phyloP scores from a whole-genome alignment of 2,329 filamentous ascomycete species.

The Paecilomyces dactylethromorphus region DNA sequence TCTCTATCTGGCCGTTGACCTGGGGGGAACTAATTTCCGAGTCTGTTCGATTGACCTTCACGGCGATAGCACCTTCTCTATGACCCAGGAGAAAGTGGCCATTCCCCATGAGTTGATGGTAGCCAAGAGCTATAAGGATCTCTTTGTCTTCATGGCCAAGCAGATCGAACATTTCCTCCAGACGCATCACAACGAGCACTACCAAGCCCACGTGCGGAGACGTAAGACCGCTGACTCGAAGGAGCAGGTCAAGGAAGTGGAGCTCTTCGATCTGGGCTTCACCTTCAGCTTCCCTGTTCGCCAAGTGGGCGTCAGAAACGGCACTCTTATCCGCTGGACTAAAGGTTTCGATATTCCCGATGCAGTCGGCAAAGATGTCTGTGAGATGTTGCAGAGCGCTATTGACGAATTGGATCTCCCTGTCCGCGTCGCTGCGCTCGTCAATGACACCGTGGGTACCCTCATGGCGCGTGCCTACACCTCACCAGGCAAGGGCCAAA shows the following conservation, averaged over 20 bases:
- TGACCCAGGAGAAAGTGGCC: constrained; percentile 86
- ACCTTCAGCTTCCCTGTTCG: constrained; percentile 97
- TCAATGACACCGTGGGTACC: constrained; percentile 96
- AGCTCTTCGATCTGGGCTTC: constrained; percentile 92
- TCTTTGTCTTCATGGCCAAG: constrained; percentile 87
- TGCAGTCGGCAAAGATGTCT: constrained; percentile 89
- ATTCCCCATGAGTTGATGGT: constrained; percentile 89
- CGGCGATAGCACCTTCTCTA: constrained; percentile 89
- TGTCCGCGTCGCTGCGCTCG: constrained; percentile 88
- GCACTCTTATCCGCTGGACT: constrained; percentile 90
- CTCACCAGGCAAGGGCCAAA: constrained; percentile 76
- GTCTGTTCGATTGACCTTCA: constrained; percentile 93
- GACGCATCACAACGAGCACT: constrained; percentile 82
- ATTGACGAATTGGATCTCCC: constrained; percentile 82
- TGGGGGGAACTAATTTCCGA: constrained; percentile 97
- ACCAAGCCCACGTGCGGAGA: constrained; percentile 61
- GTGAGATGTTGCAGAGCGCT: constrained; percentile 77
- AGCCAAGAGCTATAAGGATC: constrained; percentile 74
- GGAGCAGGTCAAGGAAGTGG: constrained; percentile 59
- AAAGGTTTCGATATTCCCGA: constrained; percentile 98
- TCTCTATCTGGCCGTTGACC: constrained; percentile 89
- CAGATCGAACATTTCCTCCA: constrained; percentile 86
- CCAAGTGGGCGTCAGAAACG: constrained; percentile 92
- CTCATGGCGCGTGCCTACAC: constrained; percentile 97
- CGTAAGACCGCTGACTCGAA: constrained; percentile 55